Base-by-base conservation (phyloP, 768 basidiomycete genomes). In the Gelatoporia subvermispora region DNA sequence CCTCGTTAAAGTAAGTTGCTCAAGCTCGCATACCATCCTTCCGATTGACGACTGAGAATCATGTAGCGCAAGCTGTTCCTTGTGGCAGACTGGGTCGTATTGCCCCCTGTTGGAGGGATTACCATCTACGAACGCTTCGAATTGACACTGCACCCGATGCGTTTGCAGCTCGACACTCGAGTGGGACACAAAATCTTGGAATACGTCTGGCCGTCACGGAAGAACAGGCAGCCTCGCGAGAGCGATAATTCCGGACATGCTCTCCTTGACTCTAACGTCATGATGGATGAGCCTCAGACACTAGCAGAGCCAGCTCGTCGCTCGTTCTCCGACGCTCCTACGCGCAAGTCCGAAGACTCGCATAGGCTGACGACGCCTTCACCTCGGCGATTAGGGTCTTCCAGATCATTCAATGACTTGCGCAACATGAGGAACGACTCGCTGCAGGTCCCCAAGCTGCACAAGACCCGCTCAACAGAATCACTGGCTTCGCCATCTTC, bases 101-200 rank as follows among this genome's bases (percentile, higher is more conserved):
- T 92, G n/a, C 79, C 92, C 1, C 89, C 93, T 15, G 93, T 97
- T 20, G 94, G 93, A 17, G 94, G 94, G 11, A 96, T 98, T 55
- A 80, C 85, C 1, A 89, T 96, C 53, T 85, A 92, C 63, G 84
- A 92, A 63, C 73, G 76, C 23, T 89, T 96, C 56, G 81, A 88
- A 53, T 68, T 95, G 31, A 77, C 81, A 22, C 71, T 96, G 36
- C 92, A 94, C 64, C 94, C 93, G 0, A 75, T 97, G 56, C 81
- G 85, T 24, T 74, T 96, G 7, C 89, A 92, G 55, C 75, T 97
- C 42, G 94, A 98, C 65, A 82, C 88, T 22, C 78, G 76, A 53
- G 76, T 94, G 23, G 93, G 91, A 8, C 76, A 77, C 17, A 75
- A 81, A 47, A 85, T 97, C 48, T 82, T 91, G 79, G 86, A 89